Evolutionary conservation across 768 basidiomycete species (phyloP).

Genomic region (Xerocomellus dryophilus): DNA sequence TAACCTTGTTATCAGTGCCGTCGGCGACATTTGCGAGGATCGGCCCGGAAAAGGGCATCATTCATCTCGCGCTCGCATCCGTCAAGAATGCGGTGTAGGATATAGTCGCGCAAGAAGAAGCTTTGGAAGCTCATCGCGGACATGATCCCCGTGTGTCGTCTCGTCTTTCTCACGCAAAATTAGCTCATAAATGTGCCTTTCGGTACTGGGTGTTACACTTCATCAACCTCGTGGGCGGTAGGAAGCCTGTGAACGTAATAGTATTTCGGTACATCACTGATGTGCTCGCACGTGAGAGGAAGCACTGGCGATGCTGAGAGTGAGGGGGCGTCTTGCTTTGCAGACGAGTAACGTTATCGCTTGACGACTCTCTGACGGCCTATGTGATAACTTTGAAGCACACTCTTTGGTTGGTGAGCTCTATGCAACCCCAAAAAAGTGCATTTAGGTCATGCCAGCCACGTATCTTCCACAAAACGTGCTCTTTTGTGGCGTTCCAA

Average conservation of each 20-base stretch:
- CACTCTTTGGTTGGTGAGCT: no score
- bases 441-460: no score
- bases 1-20: not conserved
- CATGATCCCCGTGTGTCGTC: conserved; percentile 62
- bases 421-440: no score
- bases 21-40: conserved; percentile 47
- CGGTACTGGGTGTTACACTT: not conserved
- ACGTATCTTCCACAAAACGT: no score
- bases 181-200: not conserved
- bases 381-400: no score
- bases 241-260: conserved; percentile 72
- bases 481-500: no score
- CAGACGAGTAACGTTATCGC: no score
- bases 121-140: conserved; percentile 91
- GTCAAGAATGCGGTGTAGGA: conserved; percentile 94
- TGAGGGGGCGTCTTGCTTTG: no score
- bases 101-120: conserved; percentile 66
- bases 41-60: conserved; percentile 90
- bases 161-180: conserved; percentile 7
- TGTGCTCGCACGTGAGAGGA: conserved; percentile 81
- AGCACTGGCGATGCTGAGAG: conserved; percentile 75
- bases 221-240: conserved; percentile 24
- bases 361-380: no score
- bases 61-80: conserved; percentile 82
- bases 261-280: conserved; percentile 92